Evolutionary conservation across 352 stramenopile species (phyloP), one percentile per base, ranked within the genome.

Genomic region (Phytophthora litchii): DNA sequence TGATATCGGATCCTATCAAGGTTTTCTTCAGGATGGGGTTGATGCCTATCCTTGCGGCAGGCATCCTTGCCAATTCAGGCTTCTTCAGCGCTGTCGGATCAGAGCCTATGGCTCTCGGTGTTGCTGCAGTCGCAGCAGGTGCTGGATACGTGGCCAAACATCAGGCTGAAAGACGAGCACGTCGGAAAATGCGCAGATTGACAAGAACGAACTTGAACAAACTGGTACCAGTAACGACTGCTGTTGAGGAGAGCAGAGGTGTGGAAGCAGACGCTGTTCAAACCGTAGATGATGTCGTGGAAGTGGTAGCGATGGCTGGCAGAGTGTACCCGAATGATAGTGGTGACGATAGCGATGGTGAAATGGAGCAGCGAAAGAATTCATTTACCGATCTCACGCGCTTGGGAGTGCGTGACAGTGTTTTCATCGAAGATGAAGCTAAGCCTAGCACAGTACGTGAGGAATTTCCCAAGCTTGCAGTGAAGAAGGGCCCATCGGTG

Each of bases 1-100:
- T 86, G 10, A 65, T 92, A 12, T 79, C 76, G 21, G 80, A 92
- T 37, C 82, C 82, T 12, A 47, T 90, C 37, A 88, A 86, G 64
- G 71, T 90, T 42, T 84, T 89, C 49, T 82, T 90, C 59, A 71
- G 78, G 13, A 86, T 90, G 74, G 82, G 78, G 0, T 47, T 92
- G 11, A 82, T 92, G 74, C 80, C 80, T 6, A 78, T 89, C 13
- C 42, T 92, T 4, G 82, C 78, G 4, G 69, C 75, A 2, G 73
- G 72, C 9, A 58, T 92, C 6, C 46, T 92, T 0, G 71, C 68
- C 2, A 74, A 84, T 27, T 68, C 80, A 0, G 78, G 80, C 2
- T 59, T 92, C 27, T 87, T 92, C 17, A 80, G 60, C 7, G 71
- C 76, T 1, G 50, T 91, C 4, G 71, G 72, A 16, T 69, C 70